Conservation (phyloP, 441 rosid species). For the Jatropha podagrica region DNA sequence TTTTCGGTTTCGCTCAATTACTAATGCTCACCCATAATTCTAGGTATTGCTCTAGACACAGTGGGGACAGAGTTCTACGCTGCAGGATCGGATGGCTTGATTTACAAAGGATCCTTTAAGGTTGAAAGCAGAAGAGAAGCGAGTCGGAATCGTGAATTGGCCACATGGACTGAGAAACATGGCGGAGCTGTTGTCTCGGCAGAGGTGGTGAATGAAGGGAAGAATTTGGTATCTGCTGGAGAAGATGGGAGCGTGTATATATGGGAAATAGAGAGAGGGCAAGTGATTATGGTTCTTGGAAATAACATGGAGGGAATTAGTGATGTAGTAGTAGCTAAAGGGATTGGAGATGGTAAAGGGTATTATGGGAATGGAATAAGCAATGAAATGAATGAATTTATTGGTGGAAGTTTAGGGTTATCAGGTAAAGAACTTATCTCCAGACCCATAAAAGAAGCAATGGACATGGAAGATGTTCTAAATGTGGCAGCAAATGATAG, state of each 20-base stretch:
- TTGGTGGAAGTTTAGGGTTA: conserved; percentile 12
- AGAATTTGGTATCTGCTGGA: conserved; percentile 40
- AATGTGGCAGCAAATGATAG: conserved; percentile 27
- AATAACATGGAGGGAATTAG: conserved; percentile 31
- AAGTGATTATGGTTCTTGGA: conserved; percentile 26
- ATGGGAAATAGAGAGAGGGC: conserved; percentile 37
- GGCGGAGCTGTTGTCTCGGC: conserved; percentile 29
- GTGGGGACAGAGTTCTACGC: conserved; percentile 35
- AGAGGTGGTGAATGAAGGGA: conserved; percentile 29
- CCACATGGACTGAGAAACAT: conserved; percentile 31
- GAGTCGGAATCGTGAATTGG: conserved; percentile 6
- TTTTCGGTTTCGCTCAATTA: no score
- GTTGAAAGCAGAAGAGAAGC: conserved; percentile 13
- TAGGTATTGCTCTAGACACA: conserved; percentile 26
- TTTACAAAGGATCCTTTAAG: conserved; percentile 32
- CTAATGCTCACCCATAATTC: no score
- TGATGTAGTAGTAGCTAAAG: conserved; percentile 32
- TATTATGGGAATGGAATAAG: not conserved
- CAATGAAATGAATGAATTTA: not conserved
- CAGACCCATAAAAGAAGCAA: conserved; percentile 18
- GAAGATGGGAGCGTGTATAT: conserved; percentile 43
- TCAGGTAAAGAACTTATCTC: conserved; percentile 17
- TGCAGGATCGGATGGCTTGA: conserved; percentile 42
- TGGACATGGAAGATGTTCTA: conserved; percentile 26
- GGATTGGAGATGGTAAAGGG: conserved; percentile 10